phyloP scores from a whole-genome alignment of 306 rosid genomes.

The Vigna unguiculata region DNA sequence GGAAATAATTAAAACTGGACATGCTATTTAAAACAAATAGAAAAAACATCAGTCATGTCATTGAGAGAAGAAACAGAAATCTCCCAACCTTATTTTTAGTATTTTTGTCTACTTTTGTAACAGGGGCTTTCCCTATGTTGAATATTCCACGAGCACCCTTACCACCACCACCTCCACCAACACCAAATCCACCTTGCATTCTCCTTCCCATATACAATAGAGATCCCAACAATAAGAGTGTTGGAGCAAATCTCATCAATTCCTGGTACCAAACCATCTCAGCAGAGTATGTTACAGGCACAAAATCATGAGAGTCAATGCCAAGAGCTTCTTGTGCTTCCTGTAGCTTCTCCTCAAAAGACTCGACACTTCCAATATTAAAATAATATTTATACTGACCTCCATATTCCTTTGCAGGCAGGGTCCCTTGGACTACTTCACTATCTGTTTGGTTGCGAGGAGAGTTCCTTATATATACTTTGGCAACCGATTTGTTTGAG shows the following conservation, averaged over 20 bases:
- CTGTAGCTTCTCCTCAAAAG: slow-evolving; percentile 95
- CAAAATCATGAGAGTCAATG: slow-evolving; percentile 79
- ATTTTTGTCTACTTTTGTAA: slow-evolving; percentile 87
- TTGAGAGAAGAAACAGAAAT: slow-evolving; percentile 4
- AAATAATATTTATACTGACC: slow-evolving; percentile 81
- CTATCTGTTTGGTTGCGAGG: slow-evolving; percentile 63
- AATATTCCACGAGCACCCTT: slow-evolving; percentile 89
- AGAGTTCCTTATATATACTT: slow-evolving; percentile 78
- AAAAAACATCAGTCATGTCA: slow-evolving; percentile 11
- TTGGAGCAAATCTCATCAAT: slow-evolving; percentile 78
- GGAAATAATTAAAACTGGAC: slow-evolving; percentile 20
- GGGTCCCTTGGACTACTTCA: slow-evolving; percentile 72
- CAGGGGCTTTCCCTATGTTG: slow-evolving; percentile 91
- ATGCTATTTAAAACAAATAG: slow-evolving; percentile 25
- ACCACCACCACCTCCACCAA: slow-evolving; percentile 72
- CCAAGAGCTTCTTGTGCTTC: slow-evolving; percentile 93
- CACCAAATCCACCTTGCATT: slow-evolving; percentile 90
- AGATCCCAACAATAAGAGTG: slow-evolving; percentile 73
- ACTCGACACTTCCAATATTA: slow-evolving; percentile 94
- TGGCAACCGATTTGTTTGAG: slow-evolving; percentile 91
- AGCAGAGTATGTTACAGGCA: slow-evolving; percentile 87
- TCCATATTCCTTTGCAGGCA: slow-evolving; percentile 54
- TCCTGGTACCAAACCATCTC: slow-evolving; percentile 83
- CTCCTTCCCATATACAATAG: slow-evolving; percentile 71
- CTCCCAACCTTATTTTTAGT: slow-evolving; percentile 79